Conservation (phyloP, 345 rosid species). For the Salix purpurea region DNA sequence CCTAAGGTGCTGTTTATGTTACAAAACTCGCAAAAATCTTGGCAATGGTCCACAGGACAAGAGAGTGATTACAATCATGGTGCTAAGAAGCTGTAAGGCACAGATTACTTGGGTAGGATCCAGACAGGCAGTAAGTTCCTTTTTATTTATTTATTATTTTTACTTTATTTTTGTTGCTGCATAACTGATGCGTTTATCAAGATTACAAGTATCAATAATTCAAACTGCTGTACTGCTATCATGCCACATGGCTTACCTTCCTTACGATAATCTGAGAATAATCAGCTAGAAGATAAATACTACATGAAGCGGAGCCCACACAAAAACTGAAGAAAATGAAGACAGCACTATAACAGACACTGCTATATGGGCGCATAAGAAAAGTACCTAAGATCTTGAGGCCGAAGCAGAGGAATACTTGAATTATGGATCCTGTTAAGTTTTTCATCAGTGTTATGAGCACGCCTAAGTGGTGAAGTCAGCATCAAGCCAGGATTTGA, state of each 20-base stretch:
- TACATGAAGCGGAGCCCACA: not conserved
- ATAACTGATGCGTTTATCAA: not conserved
- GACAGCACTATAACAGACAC: too few relatives aligned
- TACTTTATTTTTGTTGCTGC: not conserved
- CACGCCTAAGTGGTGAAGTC: conserved; percentile 78
- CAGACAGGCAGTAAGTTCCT: not conserved
- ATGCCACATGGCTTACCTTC: not conserved
- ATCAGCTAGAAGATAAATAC: not conserved
- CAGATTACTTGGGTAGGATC: not conserved
- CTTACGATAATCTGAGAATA: not conserved
- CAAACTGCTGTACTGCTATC: not conserved
- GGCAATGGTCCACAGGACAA: not conserved
- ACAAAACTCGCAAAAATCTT: not conserved
- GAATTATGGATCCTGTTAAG: conserved; percentile 36
- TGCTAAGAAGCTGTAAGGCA: not conserved
- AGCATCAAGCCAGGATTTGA: conserved; percentile 74
- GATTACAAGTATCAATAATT: not conserved
- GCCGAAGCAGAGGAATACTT: conserved; percentile 56
- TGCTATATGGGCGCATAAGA: not conserved
- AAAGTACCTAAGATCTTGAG: conserved; percentile 70
- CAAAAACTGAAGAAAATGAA: not conserved
- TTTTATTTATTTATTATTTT: not conserved
- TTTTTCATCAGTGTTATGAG: conserved; percentile 31
- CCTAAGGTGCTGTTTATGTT: too few relatives aligned
- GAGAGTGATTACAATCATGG: not conserved